Evolutionary conservation across 2,329 filamentous ascomycete species (phyloP).

Genomic region (Trichoderma simmonsii): DNA sequence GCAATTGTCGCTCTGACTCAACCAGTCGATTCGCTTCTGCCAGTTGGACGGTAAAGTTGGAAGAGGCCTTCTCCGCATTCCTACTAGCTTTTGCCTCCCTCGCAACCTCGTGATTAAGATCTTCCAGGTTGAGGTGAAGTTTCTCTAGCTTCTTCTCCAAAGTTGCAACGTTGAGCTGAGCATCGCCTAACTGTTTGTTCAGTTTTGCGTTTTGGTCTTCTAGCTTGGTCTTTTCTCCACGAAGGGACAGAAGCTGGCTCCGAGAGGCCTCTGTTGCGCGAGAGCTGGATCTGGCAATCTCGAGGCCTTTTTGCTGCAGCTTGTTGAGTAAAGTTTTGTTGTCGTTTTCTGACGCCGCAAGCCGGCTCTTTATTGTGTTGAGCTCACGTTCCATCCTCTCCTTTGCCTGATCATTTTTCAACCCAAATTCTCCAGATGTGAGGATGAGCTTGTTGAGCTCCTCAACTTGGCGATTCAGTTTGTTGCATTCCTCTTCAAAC

Average conservation of each 20-base stretch:
- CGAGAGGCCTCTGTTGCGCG: slow-evolving; percentile 81
- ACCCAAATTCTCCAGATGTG: slow-evolving; percentile 82
- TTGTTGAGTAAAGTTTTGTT: slow-evolving; percentile 95
- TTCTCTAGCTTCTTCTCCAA: slow-evolving; percentile 95
- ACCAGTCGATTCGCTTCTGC: slow-evolving; percentile 86
- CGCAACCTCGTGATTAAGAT: slow-evolving; percentile 87
- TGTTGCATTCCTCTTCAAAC: slow-evolving; percentile 74
- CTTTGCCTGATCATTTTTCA: slow-evolving; percentile 90
- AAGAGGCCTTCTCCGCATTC: slow-evolving; percentile 85
- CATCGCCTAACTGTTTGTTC: slow-evolving; percentile 79
- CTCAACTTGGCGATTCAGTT: slow-evolving; percentile 76
- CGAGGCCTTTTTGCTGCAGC: slow-evolving; percentile 92
- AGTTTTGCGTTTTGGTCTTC: slow-evolving; percentile 82
- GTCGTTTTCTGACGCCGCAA: slow-evolving; percentile 92
- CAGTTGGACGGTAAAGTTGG: slow-evolving; percentile 74
- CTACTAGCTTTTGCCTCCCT: slow-evolving; percentile 86
- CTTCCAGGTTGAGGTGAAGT: slow-evolving; percentile 80
- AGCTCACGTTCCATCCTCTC: slow-evolving; percentile 89
- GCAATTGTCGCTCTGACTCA: slow-evolving; percentile 84
- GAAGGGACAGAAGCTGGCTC: slow-evolving; percentile 69
- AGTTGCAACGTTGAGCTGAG: slow-evolving; percentile 76
- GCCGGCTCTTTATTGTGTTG: slow-evolving; percentile 82
- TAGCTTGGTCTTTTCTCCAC: slow-evolving; percentile 75
- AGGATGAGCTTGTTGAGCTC: slow-evolving; percentile 82
- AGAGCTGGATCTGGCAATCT: slow-evolving; percentile 87